Base-by-base conservation (phyloP, 2,329 filamentous ascomycete species). In the Pestalotiopsis sp. region DNA sequence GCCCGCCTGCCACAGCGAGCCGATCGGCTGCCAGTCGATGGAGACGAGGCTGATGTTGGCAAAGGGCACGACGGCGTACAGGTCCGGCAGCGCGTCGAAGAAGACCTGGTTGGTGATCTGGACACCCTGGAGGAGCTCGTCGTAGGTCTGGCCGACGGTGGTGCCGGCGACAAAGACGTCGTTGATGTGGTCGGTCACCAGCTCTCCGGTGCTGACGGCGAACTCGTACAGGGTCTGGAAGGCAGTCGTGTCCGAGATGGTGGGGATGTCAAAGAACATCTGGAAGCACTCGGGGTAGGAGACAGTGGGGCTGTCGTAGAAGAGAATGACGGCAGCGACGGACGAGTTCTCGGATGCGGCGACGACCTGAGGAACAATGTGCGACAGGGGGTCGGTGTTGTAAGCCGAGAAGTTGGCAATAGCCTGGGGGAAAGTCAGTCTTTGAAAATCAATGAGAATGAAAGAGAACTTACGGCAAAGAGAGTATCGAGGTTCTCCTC, bases 141-240 rank as follows among this genome's bases (percentile, higher is more conserved):
- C 71, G 68, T 70, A 70, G 64, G 67, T 71, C 58, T 68, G 70
- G 62, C 73, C 73, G 25, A 73, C 72, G 12, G 79, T 76, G 17
- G 78, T 80, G 63, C 79, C 78, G 49, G 78, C 75, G 61, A 81
- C 74, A 70, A 80, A 79, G 20, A 80, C 69, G 68, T 80, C 78
- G 74, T 80, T 80, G 72, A 80, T 79, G 52, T 73, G 71, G 17
- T 73, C 70, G n/a, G 75, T 69, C n/a, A 80, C 78, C 64, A 77
- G 73, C n/a, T 70, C 71, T 6, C 76, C 78, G 11, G 72, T 75
- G 71, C 79, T 78, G 17, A 69, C 64, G 38, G 79, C 72, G 67
- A 80, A 79, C 38, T 79, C 76, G n/a, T 70, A 49, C 17, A 81
- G 61, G 7, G 79, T 80, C 73, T 79, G 79, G 72, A 80, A 80